Evolutionary conservation across 495 filamentous ascomycete species (phyloP).

Genomic region (Xylaria castorea): DNA sequence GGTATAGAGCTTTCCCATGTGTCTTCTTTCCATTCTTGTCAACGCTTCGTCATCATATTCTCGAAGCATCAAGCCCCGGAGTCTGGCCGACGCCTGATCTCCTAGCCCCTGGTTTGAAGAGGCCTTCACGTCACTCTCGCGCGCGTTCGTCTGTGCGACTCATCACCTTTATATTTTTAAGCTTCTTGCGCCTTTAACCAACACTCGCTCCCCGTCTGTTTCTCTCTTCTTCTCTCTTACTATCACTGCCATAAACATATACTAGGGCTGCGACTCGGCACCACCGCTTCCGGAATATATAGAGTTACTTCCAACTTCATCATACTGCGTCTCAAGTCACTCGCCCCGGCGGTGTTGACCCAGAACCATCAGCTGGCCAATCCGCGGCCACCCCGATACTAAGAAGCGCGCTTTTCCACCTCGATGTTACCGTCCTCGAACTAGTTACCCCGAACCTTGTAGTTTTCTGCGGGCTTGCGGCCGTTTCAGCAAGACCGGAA

Average conservation of each 20-base stretch:
- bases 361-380: slow-evolving; percentile 17
- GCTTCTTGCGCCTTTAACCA: slow-evolving; percentile 19
- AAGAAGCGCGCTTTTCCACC: slow-evolving; percentile 14
- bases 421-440: slow-evolving; percentile 25
- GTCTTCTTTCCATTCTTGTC: slow-evolving; percentile 33
- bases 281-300: slow-evolving; percentile 10
- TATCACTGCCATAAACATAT: slow-evolving; percentile 1
- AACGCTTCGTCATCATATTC: slow-evolving; percentile 34
- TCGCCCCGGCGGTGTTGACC: background rate
- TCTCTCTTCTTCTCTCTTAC: slow-evolving; percentile 4
- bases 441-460: slow-evolving; percentile 17
- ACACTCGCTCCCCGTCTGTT: slow-evolving; percentile 10
- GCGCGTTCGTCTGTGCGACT: slow-evolving; percentile 26
- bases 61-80: slow-evolving; percentile 41
- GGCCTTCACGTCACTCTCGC: slow-evolving; percentile 24
- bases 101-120: slow-evolving; percentile 32
- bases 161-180: slow-evolving; percentile 23
- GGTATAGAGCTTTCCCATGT: slow-evolving; percentile 37
- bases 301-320: slow-evolving; percentile 10
- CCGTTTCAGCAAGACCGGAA: background rate
- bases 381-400: slow-evolving; percentile 12
- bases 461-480: slow-evolving; percentile 8
- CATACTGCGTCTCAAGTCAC: slow-evolving; percentile 10
- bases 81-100: slow-evolving; percentile 41
- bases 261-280: background rate